Conservation (phyloP, 768 basidiomycete species). For the Calocera cornea region DNA sequence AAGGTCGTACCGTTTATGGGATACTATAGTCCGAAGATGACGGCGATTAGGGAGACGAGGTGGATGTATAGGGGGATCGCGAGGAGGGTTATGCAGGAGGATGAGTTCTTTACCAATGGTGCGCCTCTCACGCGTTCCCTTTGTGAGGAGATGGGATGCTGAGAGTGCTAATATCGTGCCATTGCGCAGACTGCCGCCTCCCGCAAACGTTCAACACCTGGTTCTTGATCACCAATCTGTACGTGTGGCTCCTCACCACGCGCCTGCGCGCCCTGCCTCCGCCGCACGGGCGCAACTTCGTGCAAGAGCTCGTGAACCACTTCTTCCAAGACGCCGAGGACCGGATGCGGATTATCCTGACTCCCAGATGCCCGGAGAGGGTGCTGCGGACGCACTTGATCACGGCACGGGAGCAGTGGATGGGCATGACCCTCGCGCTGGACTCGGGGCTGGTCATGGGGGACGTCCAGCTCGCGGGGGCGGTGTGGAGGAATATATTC, state of each 20-base stretch:
- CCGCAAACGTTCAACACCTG: slow-evolving; percentile 94
- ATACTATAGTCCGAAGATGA: slow-evolving; percentile 27
- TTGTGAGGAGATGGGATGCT: too few species aligned
- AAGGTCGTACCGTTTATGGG: slow-evolving; percentile 19
- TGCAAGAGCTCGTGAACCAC: slow-evolving; percentile 79
- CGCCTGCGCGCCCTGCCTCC: slow-evolving; percentile 71
- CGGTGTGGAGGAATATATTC: slow-evolving; percentile 84
- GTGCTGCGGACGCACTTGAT: slow-evolving; percentile 80
- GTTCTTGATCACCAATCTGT: slow-evolving; percentile 87
- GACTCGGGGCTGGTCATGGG: slow-evolving; percentile 63
- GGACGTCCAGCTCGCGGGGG: slow-evolving; percentile 73
- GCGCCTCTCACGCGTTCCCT: slow-evolving; percentile 13
- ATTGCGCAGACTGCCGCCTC: slow-evolving; percentile 75
- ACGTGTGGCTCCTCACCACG: slow-evolving; percentile 81
- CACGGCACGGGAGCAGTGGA: slow-evolving; percentile 72
- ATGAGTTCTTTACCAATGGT: slow-evolving; percentile 33
- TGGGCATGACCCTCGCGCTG: slow-evolving; percentile 62
- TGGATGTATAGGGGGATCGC: slow-evolving; percentile 30
- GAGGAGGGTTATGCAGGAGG: slow-evolving; percentile 27
- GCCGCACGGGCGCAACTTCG: slow-evolving; percentile 50
- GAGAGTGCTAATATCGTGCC: too few species aligned
- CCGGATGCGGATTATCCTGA: slow-evolving; percentile 68
- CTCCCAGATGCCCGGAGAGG: slow-evolving; percentile 60
- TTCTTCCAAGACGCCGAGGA: slow-evolving; percentile 92
- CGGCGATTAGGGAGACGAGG: slow-evolving; percentile 30